Evolutionary conservation across 768 basidiomycete species (phyloP).

Genomic region (Mrakia blollopis): DNA sequence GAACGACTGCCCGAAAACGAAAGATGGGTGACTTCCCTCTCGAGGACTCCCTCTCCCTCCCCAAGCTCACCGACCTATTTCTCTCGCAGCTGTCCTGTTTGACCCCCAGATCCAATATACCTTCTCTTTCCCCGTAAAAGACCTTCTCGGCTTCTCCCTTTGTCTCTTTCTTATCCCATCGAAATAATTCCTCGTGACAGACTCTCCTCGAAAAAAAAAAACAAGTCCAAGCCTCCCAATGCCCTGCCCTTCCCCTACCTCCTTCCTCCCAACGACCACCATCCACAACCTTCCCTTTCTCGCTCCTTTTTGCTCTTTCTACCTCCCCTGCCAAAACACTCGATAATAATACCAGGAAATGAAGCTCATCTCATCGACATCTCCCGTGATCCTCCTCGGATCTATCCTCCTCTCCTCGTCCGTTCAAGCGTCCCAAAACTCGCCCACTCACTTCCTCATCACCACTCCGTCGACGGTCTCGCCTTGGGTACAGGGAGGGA

Average conservation of each 20-base stretch:
- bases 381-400: background rate
- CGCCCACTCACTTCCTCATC: constrained; percentile 30
- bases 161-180: too few relatives aligned
- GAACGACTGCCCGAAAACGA: too few relatives aligned
- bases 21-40: too few relatives aligned
- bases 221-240: too few relatives aligned
- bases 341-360: too few relatives aligned
- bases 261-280: background rate
- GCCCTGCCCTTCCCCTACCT: too few relatives aligned
- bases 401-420: background rate
- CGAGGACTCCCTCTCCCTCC: too few relatives aligned
- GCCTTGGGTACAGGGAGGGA: constrained; percentile 15
- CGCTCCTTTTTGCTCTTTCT: too few relatives aligned
- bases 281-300: too few relatives aligned
- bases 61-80: too few relatives aligned
- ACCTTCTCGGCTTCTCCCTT: background rate
- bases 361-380: background rate
- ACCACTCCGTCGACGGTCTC: background rate
- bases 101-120: background rate
- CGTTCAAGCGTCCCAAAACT: background rate
- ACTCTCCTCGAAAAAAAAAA: too few relatives aligned
- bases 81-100: background rate
- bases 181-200: too few relatives aligned
- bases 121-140: background rate
- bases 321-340: background rate